Conservation (phyloP, 441 rosid genomes). For the Populus hybrid region DNA sequence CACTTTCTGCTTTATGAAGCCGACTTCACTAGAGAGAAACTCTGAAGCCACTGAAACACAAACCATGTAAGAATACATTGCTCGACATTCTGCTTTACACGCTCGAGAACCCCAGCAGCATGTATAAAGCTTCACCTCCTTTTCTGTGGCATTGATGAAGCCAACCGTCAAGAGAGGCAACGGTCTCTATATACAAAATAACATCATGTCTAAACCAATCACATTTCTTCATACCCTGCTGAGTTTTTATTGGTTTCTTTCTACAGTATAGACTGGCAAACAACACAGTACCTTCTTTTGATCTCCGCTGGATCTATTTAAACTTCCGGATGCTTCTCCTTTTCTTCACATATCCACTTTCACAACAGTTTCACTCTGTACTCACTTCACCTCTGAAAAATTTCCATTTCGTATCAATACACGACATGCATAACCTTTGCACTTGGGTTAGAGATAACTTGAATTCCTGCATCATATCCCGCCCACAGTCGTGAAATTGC, state of each 20-base stretch:
- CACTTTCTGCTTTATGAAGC: not conserved
- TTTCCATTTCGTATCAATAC: not conserved
- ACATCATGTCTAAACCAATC: not conserved
- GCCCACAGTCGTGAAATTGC: not conserved
- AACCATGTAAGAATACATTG: not conserved
- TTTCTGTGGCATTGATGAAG: not conserved
- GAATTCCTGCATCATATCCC: not conserved
- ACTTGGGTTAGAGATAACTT: not conserved
- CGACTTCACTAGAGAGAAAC: not conserved
- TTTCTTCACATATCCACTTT: slow-evolving; percentile 1
- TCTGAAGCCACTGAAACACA: not conserved
- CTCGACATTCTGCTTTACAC: not conserved
- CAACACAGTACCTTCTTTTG: not conserved
- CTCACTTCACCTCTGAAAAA: not conserved
- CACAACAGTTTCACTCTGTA: not conserved
- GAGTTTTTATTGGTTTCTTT: not conserved
- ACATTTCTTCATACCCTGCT: not conserved
- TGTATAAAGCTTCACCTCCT: not conserved
- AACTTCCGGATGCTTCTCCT: not conserved
- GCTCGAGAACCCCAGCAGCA: not conserved
- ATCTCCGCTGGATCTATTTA: not conserved
- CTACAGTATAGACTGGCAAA: not conserved
- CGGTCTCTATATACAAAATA: not conserved
- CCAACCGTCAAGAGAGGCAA: not conserved
- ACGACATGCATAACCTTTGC: not conserved